A percentile compares a stretch with the other conserved stretches of the same genome.
These are phyloP conservation scores for Macadamia tetraphylla DNA, from an alignment of 164 flowering plant genomes.

Conservation along the genomic window DNA sequence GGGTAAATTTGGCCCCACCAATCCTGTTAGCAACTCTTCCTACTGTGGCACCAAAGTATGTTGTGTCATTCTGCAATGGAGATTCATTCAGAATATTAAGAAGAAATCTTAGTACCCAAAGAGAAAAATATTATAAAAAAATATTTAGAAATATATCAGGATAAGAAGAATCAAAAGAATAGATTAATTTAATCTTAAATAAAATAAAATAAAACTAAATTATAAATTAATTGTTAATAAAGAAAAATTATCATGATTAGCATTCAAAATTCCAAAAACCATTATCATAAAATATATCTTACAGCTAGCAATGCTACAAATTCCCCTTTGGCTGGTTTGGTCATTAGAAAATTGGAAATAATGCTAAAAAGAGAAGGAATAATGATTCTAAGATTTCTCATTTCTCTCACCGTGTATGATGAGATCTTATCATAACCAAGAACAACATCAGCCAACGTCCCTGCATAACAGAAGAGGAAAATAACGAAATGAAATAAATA, in stretches of 20 bases:
- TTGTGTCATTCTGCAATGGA: slow-evolving; percentile 49
- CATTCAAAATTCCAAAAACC: too few relatives aligned
- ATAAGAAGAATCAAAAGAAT: background rate
- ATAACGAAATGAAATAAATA: background rate
- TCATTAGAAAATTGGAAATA: background rate
- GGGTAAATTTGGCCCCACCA: slow-evolving; percentile 47
- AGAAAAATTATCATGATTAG: too few relatives aligned
- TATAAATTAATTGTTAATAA: background rate
- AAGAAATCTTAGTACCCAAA: background rate
- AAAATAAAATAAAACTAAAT: too few relatives aligned
- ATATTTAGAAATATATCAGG: background rate
- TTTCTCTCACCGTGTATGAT: background rate
- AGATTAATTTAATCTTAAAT: too few relatives aligned
- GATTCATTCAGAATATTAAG: background rate
- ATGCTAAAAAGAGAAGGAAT: background rate
- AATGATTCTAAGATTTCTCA: background rate
- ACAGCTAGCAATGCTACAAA: too few relatives aligned
- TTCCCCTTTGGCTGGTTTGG: too few relatives aligned
- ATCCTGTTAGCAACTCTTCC: slow-evolving; percentile 83
- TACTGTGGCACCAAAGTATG: slow-evolving; percentile 63
- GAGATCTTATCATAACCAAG: slow-evolving; percentile 60
- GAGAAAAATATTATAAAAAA: too few relatives aligned
- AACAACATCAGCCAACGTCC: slow-evolving; percentile 65
- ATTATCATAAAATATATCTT: too few relatives aligned
- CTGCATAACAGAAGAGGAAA: slow-evolving; percentile 26